Evolutionary conservation across 2,329 filamentous ascomycete genomes (phyloP).

Genomic region (Cladosporium sphaerospermum): DNA sequence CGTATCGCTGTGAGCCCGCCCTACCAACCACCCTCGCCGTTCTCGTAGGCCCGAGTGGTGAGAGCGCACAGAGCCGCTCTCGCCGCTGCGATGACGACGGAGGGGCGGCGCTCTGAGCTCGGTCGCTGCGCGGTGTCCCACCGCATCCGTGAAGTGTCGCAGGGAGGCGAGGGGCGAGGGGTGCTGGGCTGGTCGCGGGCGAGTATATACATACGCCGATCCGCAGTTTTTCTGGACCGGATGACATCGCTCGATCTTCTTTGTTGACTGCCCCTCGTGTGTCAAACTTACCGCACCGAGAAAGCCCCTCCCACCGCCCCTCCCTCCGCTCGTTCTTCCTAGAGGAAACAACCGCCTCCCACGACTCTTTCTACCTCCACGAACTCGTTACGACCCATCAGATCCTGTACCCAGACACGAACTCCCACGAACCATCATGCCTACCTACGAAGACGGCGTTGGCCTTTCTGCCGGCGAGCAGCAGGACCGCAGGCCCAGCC

Average conservation of each 20-base stretch:
- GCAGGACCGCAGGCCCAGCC: slow-evolving; percentile 21
- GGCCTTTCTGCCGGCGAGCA: slow-evolving; percentile 33
- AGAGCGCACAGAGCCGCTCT: background rate
- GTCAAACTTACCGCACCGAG: background rate
- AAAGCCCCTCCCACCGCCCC: background rate
- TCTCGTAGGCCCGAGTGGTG: slow-evolving; percentile 8
- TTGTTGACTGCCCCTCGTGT: slow-evolving; percentile 7
- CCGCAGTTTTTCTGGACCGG: slow-evolving; percentile 4
- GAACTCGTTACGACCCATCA: slow-evolving; percentile 4
- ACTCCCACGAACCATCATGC: slow-evolving; percentile 43
- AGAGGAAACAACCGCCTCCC: slow-evolving; percentile 1
- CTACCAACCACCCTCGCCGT: slow-evolving; percentile 4
- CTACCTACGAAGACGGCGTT: slow-evolving; percentile 51
- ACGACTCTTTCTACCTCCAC: slow-evolving; percentile 3
- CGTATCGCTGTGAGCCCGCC: background rate
- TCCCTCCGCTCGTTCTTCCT: background rate
- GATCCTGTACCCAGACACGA: background rate
- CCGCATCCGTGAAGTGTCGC: slow-evolving; percentile 4
- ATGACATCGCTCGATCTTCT: slow-evolving; percentile 10
- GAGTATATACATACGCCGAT: slow-evolving; percentile 10
- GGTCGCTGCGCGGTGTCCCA: slow-evolving; percentile 3
- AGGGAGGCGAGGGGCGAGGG: background rate
- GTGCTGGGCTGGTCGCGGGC: background rate
- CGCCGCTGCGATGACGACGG: slow-evolving; percentile 8
- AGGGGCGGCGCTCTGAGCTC: background rate